phyloP scores from a whole-genome alignment of 2,329 filamentous ascomycete species.

The Ophidiomyces ophidiicola region DNA sequence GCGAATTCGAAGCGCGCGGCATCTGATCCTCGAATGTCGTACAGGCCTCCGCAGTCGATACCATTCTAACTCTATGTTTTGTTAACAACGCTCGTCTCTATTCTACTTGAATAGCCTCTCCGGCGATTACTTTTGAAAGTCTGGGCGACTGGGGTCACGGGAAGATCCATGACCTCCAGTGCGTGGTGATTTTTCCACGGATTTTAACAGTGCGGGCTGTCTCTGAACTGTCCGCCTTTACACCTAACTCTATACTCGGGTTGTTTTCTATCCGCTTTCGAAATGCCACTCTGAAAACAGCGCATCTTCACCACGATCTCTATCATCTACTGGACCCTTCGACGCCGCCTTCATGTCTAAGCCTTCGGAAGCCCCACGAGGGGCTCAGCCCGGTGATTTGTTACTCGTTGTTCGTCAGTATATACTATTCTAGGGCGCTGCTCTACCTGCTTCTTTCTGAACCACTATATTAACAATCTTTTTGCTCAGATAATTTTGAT shows the following conservation, averaged over 20 bases:
- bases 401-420: slow-evolving; percentile 37
- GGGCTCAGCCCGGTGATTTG: slow-evolving; percentile 32
- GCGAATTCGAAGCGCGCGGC: background rate
- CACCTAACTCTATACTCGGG: too few species aligned
- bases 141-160: too few species aligned
- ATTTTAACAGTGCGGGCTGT: too few species aligned
- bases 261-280: too few species aligned
- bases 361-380: slow-evolving; percentile 23
- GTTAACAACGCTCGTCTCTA: too few species aligned
- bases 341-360: slow-evolving; percentile 24
- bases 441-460: slow-evolving; percentile 7
- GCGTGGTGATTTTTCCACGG: too few species aligned
- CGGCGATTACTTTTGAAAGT: too few species aligned
- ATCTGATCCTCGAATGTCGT: background rate
- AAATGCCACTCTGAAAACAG: slow-evolving; percentile 5
- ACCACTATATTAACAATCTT: slow-evolving; percentile 12
- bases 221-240: too few species aligned
- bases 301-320: background rate
- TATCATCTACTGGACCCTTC: background rate
- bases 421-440: slow-evolving; percentile 6
- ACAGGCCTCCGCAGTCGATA: background rate
- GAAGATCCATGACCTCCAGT: too few species aligned
- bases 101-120: too few species aligned
- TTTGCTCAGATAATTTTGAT: slow-evolving; percentile 70
- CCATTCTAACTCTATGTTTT: background rate